Conservation (phyloP, 1,284 basidiomycete species). For the Ganoderma sp. region DNA sequence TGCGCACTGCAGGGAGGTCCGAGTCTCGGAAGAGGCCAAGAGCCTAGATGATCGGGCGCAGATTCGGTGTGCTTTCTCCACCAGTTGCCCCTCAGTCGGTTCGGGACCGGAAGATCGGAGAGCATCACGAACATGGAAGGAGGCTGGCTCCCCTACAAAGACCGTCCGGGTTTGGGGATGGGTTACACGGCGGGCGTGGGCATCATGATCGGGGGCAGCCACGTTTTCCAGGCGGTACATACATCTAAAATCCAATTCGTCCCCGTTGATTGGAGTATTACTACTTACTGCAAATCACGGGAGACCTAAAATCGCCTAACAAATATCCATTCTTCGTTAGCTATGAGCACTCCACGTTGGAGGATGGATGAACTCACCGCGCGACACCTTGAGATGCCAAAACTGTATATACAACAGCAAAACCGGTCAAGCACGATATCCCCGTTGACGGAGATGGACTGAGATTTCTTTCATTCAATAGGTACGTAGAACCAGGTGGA, state of each 20-base stretch:
- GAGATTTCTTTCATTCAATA: neutral
- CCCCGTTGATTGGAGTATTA: neutral
- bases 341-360: neutral
- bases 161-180: neutral
- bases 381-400: neutral
- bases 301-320: neutral
- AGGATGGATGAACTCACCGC: neutral
- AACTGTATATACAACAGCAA: neutral
- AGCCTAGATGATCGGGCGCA: neutral
- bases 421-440: neutral
- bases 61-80: neutral
- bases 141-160: neutral
- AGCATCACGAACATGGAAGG: neutral
- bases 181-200: neutral
- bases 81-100: neutral
- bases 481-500: neutral
- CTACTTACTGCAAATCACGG: neutral
- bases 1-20: neutral
- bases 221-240: slow-evolving; percentile 8
- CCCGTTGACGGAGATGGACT: neutral
- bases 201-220: slow-evolving; percentile 12
- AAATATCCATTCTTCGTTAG: neutral
- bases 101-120: neutral
- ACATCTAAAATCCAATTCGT: neutral
- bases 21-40: neutral